Percentiles rank a stretch among this genome's conserved stretches.
phyloP scores from a whole-genome alignment of 78 protist species.

The Dictyostelium discoideum region DNA sequence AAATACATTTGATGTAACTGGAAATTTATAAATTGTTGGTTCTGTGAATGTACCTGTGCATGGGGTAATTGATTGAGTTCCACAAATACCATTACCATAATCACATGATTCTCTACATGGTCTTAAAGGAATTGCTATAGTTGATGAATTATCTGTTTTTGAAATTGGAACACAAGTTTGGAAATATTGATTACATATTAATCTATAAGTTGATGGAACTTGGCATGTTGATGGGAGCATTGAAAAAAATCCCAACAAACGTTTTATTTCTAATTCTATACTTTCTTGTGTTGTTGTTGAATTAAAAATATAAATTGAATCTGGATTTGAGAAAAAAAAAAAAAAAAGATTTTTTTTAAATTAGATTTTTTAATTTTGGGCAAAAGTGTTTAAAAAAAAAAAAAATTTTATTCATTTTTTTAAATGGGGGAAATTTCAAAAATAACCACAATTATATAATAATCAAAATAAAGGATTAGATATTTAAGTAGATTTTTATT shows the following conservation, averaged over 20 bases:
- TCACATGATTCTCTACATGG: constrained; percentile 26
- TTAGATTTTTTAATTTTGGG: background rate
- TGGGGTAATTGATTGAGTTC: background rate
- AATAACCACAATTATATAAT: background rate
- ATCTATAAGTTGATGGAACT: background rate
- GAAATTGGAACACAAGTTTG: constrained; percentile 14
- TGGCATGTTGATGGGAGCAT: background rate
- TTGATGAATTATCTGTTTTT: background rate
- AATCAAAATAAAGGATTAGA: background rate
- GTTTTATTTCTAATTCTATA: background rate
- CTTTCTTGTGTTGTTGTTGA: background rate
- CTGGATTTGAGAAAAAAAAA: background rate
- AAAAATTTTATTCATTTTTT: too few relatives aligned
- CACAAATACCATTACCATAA: background rate
- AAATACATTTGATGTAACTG: background rate
- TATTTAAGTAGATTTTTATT: background rate
- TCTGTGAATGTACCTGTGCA: background rate
- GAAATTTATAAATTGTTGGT: constrained; percentile 16
- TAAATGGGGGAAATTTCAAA: too few relatives aligned
- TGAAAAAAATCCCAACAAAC: background rate
- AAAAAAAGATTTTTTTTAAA: background rate
- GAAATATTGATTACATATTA: constrained; percentile 48
- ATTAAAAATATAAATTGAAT: constrained; percentile 29
- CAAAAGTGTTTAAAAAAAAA: too few relatives aligned
- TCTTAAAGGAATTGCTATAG: background rate